Evolutionary conservation across 257 asterid genomes (phyloP).

Genomic region (Hygrophila difformis): DNA sequence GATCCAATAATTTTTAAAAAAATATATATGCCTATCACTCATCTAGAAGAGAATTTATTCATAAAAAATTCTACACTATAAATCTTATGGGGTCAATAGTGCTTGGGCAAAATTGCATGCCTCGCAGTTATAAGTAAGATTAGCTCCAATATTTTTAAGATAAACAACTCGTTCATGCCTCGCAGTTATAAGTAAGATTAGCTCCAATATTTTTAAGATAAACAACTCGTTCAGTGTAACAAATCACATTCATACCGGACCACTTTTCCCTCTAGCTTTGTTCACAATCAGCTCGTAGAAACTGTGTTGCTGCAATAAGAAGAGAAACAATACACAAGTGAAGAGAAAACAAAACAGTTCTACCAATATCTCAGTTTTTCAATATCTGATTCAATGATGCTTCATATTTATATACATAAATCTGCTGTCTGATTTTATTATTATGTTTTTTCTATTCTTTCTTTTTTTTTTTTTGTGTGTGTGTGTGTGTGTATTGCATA

Average conservation of each 20-base stretch:
- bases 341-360: background rate
- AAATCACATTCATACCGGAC: slow-evolving; percentile 73
- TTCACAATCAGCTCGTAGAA: slow-evolving; percentile 92
- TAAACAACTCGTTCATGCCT: slow-evolving; percentile 11
- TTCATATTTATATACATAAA: background rate
- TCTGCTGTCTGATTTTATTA: background rate
- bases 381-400: background rate
- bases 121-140: no score
- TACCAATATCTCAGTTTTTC: background rate
- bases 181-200: background rate
- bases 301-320: slow-evolving; percentile 77
- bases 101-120: no score
- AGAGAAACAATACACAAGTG: slow-evolving; percentile 8
- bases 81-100: no score
- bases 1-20: no score
- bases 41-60: no score
- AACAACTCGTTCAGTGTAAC: slow-evolving; percentile 17
- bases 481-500: no score
- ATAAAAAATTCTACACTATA: no score
- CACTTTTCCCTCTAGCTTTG: slow-evolving; percentile 99
- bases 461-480: no score
- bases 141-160: slow-evolving; percentile 3
- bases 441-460: no score
- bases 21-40: no score
- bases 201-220: slow-evolving; percentile 2